Conservation (phyloP, 2,329 filamentous ascomycete species). For the Alternaria ventricosa region DNA sequence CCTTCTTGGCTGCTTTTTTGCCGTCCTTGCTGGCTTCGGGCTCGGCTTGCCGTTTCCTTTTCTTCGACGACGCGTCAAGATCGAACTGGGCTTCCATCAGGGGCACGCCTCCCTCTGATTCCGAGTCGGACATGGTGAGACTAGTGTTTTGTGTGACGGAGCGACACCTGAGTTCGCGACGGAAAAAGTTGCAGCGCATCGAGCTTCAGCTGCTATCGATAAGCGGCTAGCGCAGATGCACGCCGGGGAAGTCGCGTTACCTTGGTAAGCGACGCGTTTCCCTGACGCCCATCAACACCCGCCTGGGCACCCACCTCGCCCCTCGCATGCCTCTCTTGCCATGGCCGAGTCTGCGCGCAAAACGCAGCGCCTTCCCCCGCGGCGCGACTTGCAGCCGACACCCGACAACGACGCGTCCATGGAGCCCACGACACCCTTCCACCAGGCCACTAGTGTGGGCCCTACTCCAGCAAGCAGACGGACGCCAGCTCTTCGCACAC, state of each 20-base stretch:
- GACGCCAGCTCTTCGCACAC: constrained; percentile 44
- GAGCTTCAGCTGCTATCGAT: constrained; percentile 36
- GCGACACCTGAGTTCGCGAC: constrained; percentile 19
- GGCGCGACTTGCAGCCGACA: constrained; percentile 35
- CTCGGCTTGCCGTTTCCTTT: constrained; percentile 52
- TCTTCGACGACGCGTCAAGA: constrained; percentile 39
- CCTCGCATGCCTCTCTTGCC: constrained; percentile 8
- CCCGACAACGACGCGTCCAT: constrained; percentile 24
- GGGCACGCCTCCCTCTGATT: constrained; percentile 52
- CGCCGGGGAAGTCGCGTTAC: constrained; percentile 20
- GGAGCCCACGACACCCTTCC: constrained; percentile 42
- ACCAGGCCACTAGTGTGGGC: constrained; percentile 44
- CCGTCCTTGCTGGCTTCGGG: constrained; percentile 38
- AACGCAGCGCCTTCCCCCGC: constrained; percentile 43
- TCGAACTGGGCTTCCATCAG: constrained; percentile 53
- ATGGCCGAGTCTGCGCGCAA: constrained; percentile 49
- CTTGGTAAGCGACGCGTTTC: constrained; percentile 24
- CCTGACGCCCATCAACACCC: constrained; percentile 30
- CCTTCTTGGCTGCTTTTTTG: constrained; percentile 47
- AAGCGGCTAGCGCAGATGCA: constrained; percentile 16
- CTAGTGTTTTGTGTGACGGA: constrained; percentile 27
- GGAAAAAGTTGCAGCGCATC: constrained; percentile 33
- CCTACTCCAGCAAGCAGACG: constrained; percentile 40
- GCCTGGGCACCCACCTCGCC: constrained; percentile 26
- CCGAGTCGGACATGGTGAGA: constrained; percentile 54